Evolutionary conservation across 768 basidiomycete genomes (phyloP), one percentile per base, ranked within the genome.

Genomic region (Chalciporus sphaerocephalus): DNA sequence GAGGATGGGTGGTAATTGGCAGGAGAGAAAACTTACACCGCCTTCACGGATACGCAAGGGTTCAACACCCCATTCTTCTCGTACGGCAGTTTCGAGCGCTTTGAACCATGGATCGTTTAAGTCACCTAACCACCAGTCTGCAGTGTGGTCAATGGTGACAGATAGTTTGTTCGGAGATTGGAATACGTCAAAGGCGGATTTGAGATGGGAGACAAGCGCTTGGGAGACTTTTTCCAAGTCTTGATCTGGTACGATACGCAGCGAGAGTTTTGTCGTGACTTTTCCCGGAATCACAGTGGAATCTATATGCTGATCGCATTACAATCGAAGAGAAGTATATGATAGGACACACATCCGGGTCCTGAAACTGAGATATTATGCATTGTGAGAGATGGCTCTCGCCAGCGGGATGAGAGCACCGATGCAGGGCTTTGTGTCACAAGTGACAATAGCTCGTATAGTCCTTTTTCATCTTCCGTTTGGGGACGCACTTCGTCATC

Each of bases 71-170:
- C 95, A 99, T 56, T 94, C 91, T 36, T 88, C 83, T 39, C 75
- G 71, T 0, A 99, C 82, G 17, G 92, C 87, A 30, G 73, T 69
- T 61, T 95, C 91, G 40, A 99, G 74, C 0, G 88, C 83, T 52
- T 82, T 78, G 71, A 94, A 95, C 82, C 89, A 96, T 4, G 76
- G 76, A 47, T 86, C 85, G 43, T 90, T 80, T 32, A 95, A 75
- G 44, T 87, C 81, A 0, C 94, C 92, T 2, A 99, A 74, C 95
- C 95, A 99, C 94, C 94, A 98, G 57, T 93, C 86, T 0, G 92
- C 93, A 2, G 79, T 85, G 48, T 91, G 87, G 34, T 87, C 81
- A 42, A 96, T 80, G 16, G 71, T 74, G 52, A 94, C 93, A 54
- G 83, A 69, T 18, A 98, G 69, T 12, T 64, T 65, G 62, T 97